These are phyloP conservation scores for Drechslerella stenobrocha DNA, from an alignment of 2,329 filamentous ascomycete species.

Conservation along the genomic window DNA sequence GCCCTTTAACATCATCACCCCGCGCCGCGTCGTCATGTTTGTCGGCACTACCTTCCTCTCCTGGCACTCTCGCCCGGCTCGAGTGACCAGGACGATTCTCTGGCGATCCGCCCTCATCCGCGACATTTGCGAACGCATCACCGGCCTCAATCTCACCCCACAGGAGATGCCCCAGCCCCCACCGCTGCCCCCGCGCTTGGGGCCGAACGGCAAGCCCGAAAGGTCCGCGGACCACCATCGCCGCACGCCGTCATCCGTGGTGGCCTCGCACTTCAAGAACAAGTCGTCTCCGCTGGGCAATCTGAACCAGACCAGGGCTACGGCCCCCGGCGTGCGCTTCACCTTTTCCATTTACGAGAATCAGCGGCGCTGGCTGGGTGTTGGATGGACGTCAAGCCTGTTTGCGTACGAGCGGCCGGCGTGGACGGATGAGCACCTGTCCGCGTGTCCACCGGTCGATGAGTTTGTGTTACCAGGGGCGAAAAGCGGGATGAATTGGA, in stretches of 20 bases:
- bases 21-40: slow-evolving; percentile 78
- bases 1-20: slow-evolving; percentile 81
- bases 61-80: slow-evolving; percentile 86
- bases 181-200: slow-evolving; percentile 52
- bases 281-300: slow-evolving; percentile 55
- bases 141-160: slow-evolving; percentile 66
- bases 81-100: slow-evolving; percentile 81
- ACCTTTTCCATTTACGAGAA: slow-evolving; percentile 98
- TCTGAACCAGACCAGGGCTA: slow-evolving; percentile 56
- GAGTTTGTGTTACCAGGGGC: slow-evolving; percentile 69
- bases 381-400: slow-evolving; percentile 90
- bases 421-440: slow-evolving; percentile 96
- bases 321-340: slow-evolving; percentile 82
- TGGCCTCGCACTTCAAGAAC: slow-evolving; percentile 53
- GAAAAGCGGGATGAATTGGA: slow-evolving; percentile 65
- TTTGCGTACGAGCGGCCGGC: slow-evolving; percentile 86
- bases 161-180: slow-evolving; percentile 51
- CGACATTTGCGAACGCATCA: slow-evolving; percentile 70
- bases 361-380: slow-evolving; percentile 87
- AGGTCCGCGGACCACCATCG: slow-evolving; percentile 60
- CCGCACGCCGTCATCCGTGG: slow-evolving; percentile 57
- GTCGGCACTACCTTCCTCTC: slow-evolving; percentile 84
- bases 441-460: slow-evolving; percentile 74
- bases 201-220: slow-evolving; percentile 53
- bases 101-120: slow-evolving; percentile 84